Conservation (phyloP, 2,329 filamentous ascomycete genomes). For the Cladophialophora psammophila region DNA sequence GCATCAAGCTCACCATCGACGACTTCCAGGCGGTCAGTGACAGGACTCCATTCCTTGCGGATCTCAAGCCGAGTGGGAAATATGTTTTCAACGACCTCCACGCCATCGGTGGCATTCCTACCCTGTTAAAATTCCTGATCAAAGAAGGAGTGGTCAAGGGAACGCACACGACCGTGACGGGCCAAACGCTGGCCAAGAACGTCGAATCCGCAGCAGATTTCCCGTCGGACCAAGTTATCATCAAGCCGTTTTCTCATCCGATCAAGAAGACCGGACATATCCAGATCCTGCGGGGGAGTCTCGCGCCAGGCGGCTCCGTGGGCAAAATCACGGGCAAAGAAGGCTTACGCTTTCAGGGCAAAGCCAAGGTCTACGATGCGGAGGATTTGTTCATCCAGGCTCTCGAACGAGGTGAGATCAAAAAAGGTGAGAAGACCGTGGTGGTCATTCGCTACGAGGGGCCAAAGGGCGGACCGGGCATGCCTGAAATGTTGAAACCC, state of each 20-base stretch:
- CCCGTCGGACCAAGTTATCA: slow-evolving; percentile 73
- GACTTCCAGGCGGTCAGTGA: slow-evolving; percentile 86
- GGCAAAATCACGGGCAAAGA: slow-evolving; percentile 82
- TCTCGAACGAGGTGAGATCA: slow-evolving; percentile 72
- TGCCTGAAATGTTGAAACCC: slow-evolving; percentile 79
- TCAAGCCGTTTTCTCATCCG: slow-evolving; percentile 69
- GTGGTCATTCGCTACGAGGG: slow-evolving; percentile 79
- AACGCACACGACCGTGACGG: slow-evolving; percentile 67
- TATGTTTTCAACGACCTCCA: slow-evolving; percentile 67
- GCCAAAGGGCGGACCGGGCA: slow-evolving; percentile 75
- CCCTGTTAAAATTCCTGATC: slow-evolving; percentile 65
- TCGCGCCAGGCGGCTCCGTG: slow-evolving; percentile 74
- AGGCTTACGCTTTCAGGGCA: slow-evolving; percentile 71
- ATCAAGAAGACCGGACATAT: slow-evolving; percentile 76
- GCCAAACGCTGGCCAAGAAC: slow-evolving; percentile 66
- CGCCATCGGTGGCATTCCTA: slow-evolving; percentile 64
- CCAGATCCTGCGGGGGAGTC: slow-evolving; percentile 73
- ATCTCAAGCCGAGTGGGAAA: slow-evolving; percentile 78
- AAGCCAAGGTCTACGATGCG: slow-evolving; percentile 73
- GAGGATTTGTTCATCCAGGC: slow-evolving; percentile 74
- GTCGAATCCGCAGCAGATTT: slow-evolving; percentile 67
- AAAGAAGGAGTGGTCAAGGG: slow-evolving; percentile 66
- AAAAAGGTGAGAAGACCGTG: slow-evolving; percentile 78
- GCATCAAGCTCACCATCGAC: slow-evolving; percentile 81
- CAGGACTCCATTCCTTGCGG: slow-evolving; percentile 78